Conservation (phyloP, 2,329 filamentous ascomycete genomes). For the Diaporthe vaccinii region DNA sequence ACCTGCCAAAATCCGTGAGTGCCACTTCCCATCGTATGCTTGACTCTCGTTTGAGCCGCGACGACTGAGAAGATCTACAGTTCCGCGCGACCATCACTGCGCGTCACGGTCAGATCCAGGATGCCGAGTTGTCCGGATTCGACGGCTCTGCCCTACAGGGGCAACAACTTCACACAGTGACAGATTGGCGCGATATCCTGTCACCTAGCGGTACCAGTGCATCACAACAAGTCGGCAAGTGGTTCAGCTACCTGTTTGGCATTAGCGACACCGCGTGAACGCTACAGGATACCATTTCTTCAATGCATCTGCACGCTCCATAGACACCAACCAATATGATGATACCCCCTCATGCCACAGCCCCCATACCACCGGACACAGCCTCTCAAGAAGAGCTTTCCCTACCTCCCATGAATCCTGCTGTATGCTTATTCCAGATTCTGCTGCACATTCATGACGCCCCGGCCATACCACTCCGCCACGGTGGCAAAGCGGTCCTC, state of each 20-base stretch:
- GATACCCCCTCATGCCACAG: constrained; percentile 10
- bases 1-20: constrained; percentile 62
- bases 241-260: constrained; percentile 50
- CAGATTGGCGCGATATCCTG: constrained; percentile 48
- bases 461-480: constrained; percentile 93
- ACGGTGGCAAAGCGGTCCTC: constrained; percentile 91
- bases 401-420: not conserved
- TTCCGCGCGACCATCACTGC: constrained; percentile 54
- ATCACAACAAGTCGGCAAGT: constrained; percentile 43
- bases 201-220: constrained; percentile 36
- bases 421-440: constrained; percentile 48
- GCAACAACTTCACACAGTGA: constrained; percentile 46
- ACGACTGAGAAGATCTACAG: constrained; percentile 29
- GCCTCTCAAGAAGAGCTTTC: not conserved
- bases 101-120: constrained; percentile 55
- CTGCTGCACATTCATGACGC: constrained; percentile 78
- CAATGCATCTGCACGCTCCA: constrained; percentile 32
- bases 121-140: constrained; percentile 46
- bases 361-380: not conserved
- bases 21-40: no score
- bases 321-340: constrained; percentile 33
- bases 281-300: constrained; percentile 12
- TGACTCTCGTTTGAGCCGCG: not conserved
- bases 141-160: constrained; percentile 42
- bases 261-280: not conserved